Evolutionary conservation across 1,284 basidiomycete species (phyloP), one percentile per base, ranked within the genome.

Genomic region (Ustilago xerochloae): DNA sequence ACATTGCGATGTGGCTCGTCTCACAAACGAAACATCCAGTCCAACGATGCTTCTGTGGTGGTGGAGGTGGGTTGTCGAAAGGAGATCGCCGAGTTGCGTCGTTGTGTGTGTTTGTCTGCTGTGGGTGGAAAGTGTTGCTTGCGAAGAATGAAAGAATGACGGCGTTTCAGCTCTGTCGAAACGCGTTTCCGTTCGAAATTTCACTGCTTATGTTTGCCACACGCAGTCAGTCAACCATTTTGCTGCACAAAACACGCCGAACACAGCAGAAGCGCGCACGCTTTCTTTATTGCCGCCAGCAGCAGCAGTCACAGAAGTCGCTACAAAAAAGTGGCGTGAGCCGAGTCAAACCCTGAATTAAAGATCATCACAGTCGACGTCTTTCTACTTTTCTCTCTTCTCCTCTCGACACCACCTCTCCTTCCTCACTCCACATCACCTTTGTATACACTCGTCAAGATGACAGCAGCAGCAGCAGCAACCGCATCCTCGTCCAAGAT

Each of bases 401-500:
- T 18, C 22, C 48, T 43, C 41, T 24, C 24, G 3, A 43, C 41
- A 43, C 1, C 41, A 43, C 6, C 48, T 18, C 16, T 26, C 20
- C 18, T 16, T 12, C 16, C 12, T 12, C 8, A 18, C 20, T 8
- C 10, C 18, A n/a, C 41, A n/a, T 49, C 45, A 43, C 10, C 33
- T 36, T 16, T 41, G 20, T 33, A 50, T n/a, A 10, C 13, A 15
- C 20, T 32, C 39, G 8, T 26, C 10, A 41, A 30, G 45, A 35
- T 30, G 3, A 15, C 45, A 57, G n/a, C n/a, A n/a, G n/a, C 45
- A 32, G 47, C 35, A 52, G 58, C 68, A 13, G 55, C 68, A 26
- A 50, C 69, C 47, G 33, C 65, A 29, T 62, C 58, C 45, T 64
- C 48, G 6, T 56, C 72, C 46, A 62, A 69, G 65, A 69, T 78